These are phyloP conservation scores for Xylariaceae sp. DNA, from an alignment of 2,329 filamentous ascomycete species.

Conservation along the genomic window DNA sequence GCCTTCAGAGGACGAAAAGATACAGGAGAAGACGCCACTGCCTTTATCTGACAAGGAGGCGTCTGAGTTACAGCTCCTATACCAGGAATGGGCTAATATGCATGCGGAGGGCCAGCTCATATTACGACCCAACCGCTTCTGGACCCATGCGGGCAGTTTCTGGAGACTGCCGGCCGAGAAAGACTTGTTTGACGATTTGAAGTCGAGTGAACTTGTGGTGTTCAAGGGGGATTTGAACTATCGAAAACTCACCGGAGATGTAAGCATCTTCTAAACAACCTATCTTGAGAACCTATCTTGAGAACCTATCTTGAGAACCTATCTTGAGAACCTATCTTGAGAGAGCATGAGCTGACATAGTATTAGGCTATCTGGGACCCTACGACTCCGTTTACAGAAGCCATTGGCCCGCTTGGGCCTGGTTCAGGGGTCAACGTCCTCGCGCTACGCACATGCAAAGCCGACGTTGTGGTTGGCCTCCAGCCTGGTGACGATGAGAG, in stretches of 20 bases:
- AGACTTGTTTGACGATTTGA: constrained; percentile 68
- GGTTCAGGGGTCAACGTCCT: constrained; percentile 78
- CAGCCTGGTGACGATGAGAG: constrained; percentile 75
- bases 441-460: constrained; percentile 90
- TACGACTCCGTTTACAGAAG: constrained; percentile 76
- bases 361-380: constrained; percentile 70
- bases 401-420: constrained; percentile 79
- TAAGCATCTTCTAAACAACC: constrained; percentile 42
- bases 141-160: constrained; percentile 82
- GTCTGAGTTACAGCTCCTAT: constrained; percentile 66
- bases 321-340: background rate
- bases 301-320: background rate
- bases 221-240: constrained; percentile 99
- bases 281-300: background rate
- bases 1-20: constrained; percentile 60
- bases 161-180: constrained; percentile 74
- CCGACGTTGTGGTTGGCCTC: constrained; percentile 90
- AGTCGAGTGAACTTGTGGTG: constrained; percentile 78
- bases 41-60: constrained; percentile 63
- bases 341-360: background rate
- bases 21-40: constrained; percentile 50
- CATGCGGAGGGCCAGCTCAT: constrained; percentile 80
- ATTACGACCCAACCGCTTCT: constrained; percentile 81
- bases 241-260: constrained; percentile 84
- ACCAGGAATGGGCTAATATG: constrained; percentile 71